Evolutionary conservation across 257 asterid genomes (phyloP).

Genomic region (Solanum appendiculatum): DNA sequence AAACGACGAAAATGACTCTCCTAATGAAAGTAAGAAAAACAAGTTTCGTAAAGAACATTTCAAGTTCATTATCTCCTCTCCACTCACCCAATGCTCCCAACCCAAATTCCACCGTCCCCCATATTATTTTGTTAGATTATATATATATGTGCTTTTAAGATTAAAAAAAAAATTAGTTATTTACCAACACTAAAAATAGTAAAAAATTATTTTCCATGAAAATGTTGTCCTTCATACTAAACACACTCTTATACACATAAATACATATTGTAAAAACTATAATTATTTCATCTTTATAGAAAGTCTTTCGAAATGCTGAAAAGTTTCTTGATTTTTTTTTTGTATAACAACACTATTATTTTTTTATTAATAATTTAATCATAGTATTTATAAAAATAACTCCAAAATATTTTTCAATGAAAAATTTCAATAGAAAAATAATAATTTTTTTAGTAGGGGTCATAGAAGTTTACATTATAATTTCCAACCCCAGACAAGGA

Average conservation of each 20-base stretch:
- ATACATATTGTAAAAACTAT: neutral
- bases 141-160: too few relatives aligned
- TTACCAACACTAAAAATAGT: neutral
- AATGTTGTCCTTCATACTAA: too few relatives aligned
- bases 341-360: too few relatives aligned
- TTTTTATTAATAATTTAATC: too few relatives aligned
- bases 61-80: neutral
- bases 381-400: too few relatives aligned
- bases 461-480: neutral
- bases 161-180: too few relatives aligned
- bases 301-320: neutral
- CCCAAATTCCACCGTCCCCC: neutral
- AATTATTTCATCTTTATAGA: too few relatives aligned
- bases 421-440: too few relatives aligned
- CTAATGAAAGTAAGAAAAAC: neutral
- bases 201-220: neutral
- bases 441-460: neutral
- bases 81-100: neutral
- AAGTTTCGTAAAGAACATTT: neutral
- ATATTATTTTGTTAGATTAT: too few relatives aligned
- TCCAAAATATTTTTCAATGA: too few relatives aligned
- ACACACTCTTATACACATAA: neutral
- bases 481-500: neutral
- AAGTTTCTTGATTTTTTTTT: too few relatives aligned
- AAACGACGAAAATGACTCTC: too few relatives aligned